Percentiles rank a stretch among this genome's conserved stretches.
phyloP scores from a whole-genome alignment of 108 stramenopile genomes.

The Skeletonema potamos region DNA sequence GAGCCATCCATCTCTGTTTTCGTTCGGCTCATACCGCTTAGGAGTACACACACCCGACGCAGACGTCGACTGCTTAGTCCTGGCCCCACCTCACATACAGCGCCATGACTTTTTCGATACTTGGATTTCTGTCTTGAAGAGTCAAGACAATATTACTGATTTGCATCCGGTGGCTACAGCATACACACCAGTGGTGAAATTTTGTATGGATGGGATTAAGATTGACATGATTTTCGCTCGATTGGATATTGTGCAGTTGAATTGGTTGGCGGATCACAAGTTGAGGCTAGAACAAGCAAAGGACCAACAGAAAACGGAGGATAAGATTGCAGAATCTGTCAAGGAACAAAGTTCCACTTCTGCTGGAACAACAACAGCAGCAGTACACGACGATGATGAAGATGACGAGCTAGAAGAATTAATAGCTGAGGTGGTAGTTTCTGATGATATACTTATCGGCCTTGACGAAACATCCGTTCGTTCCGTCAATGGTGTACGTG shows the following conservation, averaged over 20 bases:
- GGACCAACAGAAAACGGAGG: not conserved
- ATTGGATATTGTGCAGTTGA: conserved; percentile 20
- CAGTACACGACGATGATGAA: not conserved
- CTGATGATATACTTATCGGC: conserved; percentile 39
- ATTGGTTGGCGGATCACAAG: not conserved
- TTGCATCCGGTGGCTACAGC: conserved; percentile 70
- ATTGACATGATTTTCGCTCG: conserved; percentile 78
- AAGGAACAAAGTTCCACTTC: not conserved
- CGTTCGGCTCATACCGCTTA: conserved; percentile 75
- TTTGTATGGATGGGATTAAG: conserved; percentile 56
- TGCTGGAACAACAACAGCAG: not conserved
- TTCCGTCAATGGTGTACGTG: conserved; percentile 92
- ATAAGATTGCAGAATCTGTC: not conserved
- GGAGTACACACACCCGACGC: conserved; percentile 70
- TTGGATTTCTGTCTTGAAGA: conserved; percentile 51
- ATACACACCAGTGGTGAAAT: conserved; percentile 82
- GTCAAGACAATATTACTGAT: conserved; percentile 29
- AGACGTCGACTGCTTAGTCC: conserved; percentile 69
- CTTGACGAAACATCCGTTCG: conserved; percentile 85
- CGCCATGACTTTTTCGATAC: conserved; percentile 66
- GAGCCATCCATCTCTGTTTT: conserved; percentile 2
- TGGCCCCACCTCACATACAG: conserved; percentile 51
- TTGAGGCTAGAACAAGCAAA: not conserved
- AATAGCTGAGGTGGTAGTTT: conserved; percentile 44
- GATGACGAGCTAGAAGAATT: conserved; percentile 24